Percentiles rank a stretch among this genome's conserved stretches.
Evolutionary conservation across 2,329 filamentous ascomycete species (phyloP).

Genomic region (Microsporum canis): DNA sequence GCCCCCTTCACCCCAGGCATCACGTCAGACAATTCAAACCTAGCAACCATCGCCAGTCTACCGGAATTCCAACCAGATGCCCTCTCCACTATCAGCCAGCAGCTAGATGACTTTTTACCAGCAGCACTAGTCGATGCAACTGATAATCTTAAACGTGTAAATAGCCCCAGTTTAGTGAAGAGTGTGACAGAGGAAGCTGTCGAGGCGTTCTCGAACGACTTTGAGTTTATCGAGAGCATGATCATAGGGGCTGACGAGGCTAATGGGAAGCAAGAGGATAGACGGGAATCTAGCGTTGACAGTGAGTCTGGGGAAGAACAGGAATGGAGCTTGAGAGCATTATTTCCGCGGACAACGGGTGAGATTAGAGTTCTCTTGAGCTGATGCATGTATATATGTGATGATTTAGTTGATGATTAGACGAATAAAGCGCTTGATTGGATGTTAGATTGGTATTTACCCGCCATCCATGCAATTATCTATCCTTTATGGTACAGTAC

Average conservation of each 20-base stretch:
- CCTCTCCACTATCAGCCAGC: conserved; percentile 59
- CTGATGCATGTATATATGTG: conserved; percentile 22
- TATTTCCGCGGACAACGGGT: conserved; percentile 53
- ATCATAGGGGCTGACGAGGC: conserved; percentile 49
- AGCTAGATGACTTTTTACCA: conserved; percentile 79
- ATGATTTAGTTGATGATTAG: not conserved
- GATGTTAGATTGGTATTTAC: too few relatives aligned
- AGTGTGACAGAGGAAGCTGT: conserved; percentile 73
- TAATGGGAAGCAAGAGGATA: conserved; percentile 19
- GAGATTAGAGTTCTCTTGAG: conserved; percentile 55
- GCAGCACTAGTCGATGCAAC: conserved; percentile 87
- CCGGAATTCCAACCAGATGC: conserved; percentile 48
- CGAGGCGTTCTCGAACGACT: conserved; percentile 72
- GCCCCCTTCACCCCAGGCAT: conserved; percentile 26
- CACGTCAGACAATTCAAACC: conserved; percentile 26
- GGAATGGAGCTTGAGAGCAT: conserved; percentile 38
- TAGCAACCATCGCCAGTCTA: conserved; percentile 45
- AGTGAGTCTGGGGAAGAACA: conserved; percentile 21
- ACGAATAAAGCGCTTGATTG: too few relatives aligned
- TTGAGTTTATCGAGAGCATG: conserved; percentile 57
- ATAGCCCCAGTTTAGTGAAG: conserved; percentile 59
- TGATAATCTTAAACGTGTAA: conserved; percentile 63
- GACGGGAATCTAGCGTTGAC: not conserved
- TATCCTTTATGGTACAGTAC: too few relatives aligned
- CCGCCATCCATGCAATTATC: too few relatives aligned